A percentile compares a stretch with the other conserved stretches of the same genome.
phyloP scores from a whole-genome alignment of 805 yeast genomes.

The Yamadazyma nakazawae region DNA sequence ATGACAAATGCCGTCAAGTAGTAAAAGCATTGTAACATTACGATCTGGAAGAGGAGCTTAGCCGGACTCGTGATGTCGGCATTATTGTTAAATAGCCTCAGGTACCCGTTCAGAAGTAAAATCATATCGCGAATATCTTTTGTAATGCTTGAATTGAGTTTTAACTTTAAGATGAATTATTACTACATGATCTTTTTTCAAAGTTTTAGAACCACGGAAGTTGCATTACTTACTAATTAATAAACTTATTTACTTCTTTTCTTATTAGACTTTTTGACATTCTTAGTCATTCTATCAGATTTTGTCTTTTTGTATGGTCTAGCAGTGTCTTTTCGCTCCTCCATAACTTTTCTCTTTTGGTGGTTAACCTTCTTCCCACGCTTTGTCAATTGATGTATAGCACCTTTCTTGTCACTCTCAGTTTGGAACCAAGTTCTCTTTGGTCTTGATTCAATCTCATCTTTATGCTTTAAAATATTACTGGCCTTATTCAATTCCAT shows the following conservation, averaged over 20 bases:
- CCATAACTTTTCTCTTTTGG: conserved; percentile 69
- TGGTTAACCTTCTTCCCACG: conserved; percentile 58
- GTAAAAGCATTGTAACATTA: conserved; percentile 74
- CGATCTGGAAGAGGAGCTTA: conserved; percentile 55
- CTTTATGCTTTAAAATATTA: conserved; percentile 73
- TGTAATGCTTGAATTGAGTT: neutral
- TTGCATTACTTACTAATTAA: neutral
- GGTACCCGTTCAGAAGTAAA: conserved; percentile 19
- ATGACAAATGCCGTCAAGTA: conserved; percentile 68
- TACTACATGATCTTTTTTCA: neutral
- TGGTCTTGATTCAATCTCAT: conserved; percentile 86
- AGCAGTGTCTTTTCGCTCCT: conserved; percentile 49
- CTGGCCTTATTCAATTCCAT: conserved; percentile 85
- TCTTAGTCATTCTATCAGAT: conserved; percentile 50
- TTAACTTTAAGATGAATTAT: too few relatives aligned
- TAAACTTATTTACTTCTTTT: conserved; percentile 1
- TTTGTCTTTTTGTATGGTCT: conserved; percentile 80
- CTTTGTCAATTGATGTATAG: conserved; percentile 39
- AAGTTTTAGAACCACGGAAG: neutral
- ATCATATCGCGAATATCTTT: neutral
- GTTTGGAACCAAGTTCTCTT: conserved; percentile 95
- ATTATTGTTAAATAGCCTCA: conserved; percentile 22
- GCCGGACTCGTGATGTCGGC: conserved; percentile 32
- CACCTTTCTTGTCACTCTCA: conserved; percentile 49
- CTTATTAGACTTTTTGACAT: conserved; percentile 28